These are phyloP conservation scores for Fraxinus greggii DNA, from an alignment of 305 asterid genomes.

Conservation along the genomic window DNA sequence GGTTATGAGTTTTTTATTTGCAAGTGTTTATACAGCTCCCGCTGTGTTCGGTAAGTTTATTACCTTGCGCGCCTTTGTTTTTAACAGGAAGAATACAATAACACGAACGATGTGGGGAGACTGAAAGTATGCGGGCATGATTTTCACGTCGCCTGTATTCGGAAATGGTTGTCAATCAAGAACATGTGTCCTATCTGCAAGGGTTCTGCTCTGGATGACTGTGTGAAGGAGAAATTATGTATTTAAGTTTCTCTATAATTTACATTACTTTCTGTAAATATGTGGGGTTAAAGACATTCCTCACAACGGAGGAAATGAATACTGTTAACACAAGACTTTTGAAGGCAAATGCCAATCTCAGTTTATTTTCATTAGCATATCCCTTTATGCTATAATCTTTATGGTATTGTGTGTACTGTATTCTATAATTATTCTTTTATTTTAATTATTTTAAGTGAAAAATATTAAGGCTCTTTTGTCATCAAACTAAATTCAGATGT, in stretches of 20 bases:
- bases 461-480: not conserved
- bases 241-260: constrained; percentile 19
- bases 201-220: constrained; percentile 52
- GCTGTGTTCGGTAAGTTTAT: not conserved
- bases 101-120: constrained; percentile 62
- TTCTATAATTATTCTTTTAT: not conserved
- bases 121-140: constrained; percentile 68
- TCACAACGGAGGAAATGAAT: constrained; percentile 32
- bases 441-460: not conserved
- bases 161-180: constrained; percentile 78
- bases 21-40: not conserved
- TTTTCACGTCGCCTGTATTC: constrained; percentile 69
- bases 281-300: constrained; percentile 28
- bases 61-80: not conserved
- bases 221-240: constrained; percentile 26
- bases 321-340: constrained; percentile 10
- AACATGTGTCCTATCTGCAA: constrained; percentile 80
- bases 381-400: not conserved
- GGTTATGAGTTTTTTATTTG: not conserved
- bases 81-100: constrained; percentile 67
- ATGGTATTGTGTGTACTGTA: not conserved
- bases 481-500: not conserved
- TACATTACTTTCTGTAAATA: constrained; percentile 36
- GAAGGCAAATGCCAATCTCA: constrained; percentile 20
- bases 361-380: not conserved